A percentile compares a stretch with the other conserved stretches of the same genome.
phyloP scores from a whole-genome alignment of 257 asterid species.

The Solanum pinnatisectum region DNA sequence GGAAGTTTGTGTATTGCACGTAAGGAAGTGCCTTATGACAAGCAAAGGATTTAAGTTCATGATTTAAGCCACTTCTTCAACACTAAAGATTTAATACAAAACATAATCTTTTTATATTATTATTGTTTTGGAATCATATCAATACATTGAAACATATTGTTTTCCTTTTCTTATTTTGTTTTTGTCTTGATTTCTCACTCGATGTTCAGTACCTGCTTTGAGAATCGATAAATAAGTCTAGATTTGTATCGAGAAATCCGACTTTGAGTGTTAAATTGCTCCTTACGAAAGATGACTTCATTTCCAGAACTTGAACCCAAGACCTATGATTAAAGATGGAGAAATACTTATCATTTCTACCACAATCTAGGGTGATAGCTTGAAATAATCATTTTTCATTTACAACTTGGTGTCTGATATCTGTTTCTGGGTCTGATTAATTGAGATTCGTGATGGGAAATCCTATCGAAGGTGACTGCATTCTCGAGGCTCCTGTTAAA shows the following conservation, averaged over 20 bases:
- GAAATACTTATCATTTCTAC: background rate
- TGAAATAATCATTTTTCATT: background rate
- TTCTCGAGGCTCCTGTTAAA: background rate
- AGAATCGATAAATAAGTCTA: background rate
- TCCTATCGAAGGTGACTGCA: background rate
- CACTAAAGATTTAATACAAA: background rate
- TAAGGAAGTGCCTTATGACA: background rate
- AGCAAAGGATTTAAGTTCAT: background rate
- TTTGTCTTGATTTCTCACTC: background rate
- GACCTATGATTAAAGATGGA: background rate
- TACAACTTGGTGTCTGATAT: background rate
- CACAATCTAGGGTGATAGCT: background rate
- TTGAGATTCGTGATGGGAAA: background rate
- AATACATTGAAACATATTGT: background rate
- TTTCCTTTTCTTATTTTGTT: background rate
- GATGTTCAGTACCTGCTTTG: background rate
- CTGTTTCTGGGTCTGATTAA: background rate
- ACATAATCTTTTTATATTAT: background rate
- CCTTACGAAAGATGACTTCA: background rate
- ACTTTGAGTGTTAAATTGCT: background rate
- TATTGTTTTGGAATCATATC: background rate
- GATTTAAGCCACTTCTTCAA: background rate
- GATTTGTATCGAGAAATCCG: rapidly evolving
- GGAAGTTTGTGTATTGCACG: background rate
- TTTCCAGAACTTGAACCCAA: background rate